Conservation (phyloP, 129 eudicot genomes). For the Ambrosia artemisiifolia region DNA sequence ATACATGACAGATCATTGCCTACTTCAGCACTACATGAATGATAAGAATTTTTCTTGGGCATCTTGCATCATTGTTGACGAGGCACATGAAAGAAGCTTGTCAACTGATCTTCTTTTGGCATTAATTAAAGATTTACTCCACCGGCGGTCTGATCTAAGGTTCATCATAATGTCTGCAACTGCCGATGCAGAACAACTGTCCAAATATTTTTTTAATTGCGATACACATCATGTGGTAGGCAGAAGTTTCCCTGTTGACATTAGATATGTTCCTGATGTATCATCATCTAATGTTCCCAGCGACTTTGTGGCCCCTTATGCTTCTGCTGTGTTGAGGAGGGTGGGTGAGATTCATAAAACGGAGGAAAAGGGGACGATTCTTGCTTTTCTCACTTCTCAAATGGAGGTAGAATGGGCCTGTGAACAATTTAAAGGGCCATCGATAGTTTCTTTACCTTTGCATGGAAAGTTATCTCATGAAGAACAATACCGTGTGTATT, state of each 20-base stretch:
- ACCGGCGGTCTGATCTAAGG: slow-evolving; percentile 58
- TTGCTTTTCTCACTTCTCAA: slow-evolving; percentile 89
- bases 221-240: slow-evolving; percentile 65
- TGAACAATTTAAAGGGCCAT: slow-evolving; percentile 48
- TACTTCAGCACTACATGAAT: slow-evolving; percentile 78
- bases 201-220: slow-evolving; percentile 65
- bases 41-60: slow-evolving; percentile 57
- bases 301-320: slow-evolving; percentile 48
- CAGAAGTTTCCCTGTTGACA: slow-evolving; percentile 82
- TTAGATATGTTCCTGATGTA: slow-evolving; percentile 51
- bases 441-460: slow-evolving; percentile 64
- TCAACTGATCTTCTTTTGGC: slow-evolving; percentile 89
- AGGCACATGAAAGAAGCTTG: slow-evolving; percentile 96
- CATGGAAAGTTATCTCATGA: slow-evolving; percentile 83
- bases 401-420: slow-evolving; percentile 96
- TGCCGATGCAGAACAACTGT: slow-evolving; percentile 76
- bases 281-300: slow-evolving; percentile 23
- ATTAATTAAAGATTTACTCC: slow-evolving; percentile 61
- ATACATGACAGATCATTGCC: slow-evolving; percentile 89
- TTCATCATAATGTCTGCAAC: slow-evolving; percentile 96
- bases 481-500: slow-evolving; percentile 67
- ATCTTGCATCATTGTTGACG: slow-evolving; percentile 89
- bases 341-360: slow-evolving; percentile 60
- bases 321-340: slow-evolving; percentile 49
- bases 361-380: slow-evolving; percentile 66